Conservation (phyloP, 1,139 yeast species). For the Geotrichum carabidarum region DNA sequence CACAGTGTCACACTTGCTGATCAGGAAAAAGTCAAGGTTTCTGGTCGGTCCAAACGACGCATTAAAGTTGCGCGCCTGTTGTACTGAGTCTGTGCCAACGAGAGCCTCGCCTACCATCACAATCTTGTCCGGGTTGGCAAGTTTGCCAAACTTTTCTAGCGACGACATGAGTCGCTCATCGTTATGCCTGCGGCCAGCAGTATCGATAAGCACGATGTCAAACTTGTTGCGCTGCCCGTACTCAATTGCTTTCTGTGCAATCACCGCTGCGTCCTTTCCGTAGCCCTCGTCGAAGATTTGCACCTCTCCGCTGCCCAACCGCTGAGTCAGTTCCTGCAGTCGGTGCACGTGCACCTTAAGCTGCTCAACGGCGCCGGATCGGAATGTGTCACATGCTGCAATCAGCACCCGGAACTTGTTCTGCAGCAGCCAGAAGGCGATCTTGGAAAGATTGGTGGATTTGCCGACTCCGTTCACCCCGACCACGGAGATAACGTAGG, state of each 20-base stretch:
- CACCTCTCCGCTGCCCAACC: slow-evolving; percentile 52
- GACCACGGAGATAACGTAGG: slow-evolving; percentile 92
- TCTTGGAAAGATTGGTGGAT: slow-evolving; percentile 87
- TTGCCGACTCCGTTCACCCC: slow-evolving; percentile 99
- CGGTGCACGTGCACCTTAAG: slow-evolving; percentile 88
- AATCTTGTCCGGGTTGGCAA: slow-evolving; percentile 92
- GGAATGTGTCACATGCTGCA: slow-evolving; percentile 96
- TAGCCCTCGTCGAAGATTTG: slow-evolving; percentile 92
- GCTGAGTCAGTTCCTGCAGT: slow-evolving; percentile 56
- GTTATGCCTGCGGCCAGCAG: slow-evolving; percentile 96
- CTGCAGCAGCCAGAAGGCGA: slow-evolving; percentile 92
- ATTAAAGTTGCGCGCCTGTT: slow-evolving; percentile 90
- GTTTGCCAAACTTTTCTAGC: slow-evolving; percentile 87
- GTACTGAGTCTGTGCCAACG: slow-evolving; percentile 95
- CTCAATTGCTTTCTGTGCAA: slow-evolving; percentile 90
- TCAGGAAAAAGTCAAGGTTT: slow-evolving; percentile 80
- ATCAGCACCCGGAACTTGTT: slow-evolving; percentile 81
- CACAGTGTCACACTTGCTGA: slow-evolving; percentile 94
- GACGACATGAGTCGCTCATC: slow-evolving; percentile 96
- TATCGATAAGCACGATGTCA: slow-evolving; percentile 89
- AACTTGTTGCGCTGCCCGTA: slow-evolving; percentile 60
- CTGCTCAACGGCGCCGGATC: slow-evolving; percentile 98
- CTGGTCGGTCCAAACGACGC: slow-evolving; percentile 85
- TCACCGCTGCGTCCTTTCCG: slow-evolving; percentile 93
- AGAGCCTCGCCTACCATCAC: slow-evolving; percentile 98